phyloP scores from a whole-genome alignment of 2,329 filamentous ascomycete genomes.

The Aspergillus flavus region DNA sequence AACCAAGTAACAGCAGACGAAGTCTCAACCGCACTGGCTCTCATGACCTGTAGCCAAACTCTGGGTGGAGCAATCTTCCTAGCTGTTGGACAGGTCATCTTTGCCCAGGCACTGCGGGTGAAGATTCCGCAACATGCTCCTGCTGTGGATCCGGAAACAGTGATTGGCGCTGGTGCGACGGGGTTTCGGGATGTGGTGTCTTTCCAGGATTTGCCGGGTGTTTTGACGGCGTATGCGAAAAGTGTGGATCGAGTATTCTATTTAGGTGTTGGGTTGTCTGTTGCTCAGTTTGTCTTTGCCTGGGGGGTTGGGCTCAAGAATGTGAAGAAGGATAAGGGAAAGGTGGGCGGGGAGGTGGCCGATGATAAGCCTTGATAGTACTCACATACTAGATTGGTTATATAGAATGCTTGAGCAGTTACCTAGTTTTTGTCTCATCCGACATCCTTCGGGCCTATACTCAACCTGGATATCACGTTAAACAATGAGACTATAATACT shows the following conservation, averaged over 20 bases:
- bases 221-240: slow-evolving; percentile 37
- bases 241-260: slow-evolving; percentile 31
- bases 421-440: too few relatives aligned
- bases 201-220: slow-evolving; percentile 26
- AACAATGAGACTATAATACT: too few relatives aligned
- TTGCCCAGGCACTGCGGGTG: slow-evolving; percentile 44
- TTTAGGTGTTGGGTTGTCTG: slow-evolving; percentile 21
- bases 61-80: slow-evolving; percentile 55
- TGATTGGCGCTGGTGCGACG: slow-evolving; percentile 49
- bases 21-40: slow-evolving; percentile 44
- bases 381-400: too few relatives aligned
- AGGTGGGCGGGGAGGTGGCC: too few relatives aligned
- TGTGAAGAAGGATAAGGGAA: neutral
- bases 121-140: slow-evolving; percentile 38
- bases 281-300: slow-evolving; percentile 16
- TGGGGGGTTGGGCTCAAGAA: slow-evolving; percentile 27
- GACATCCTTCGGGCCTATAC: too few relatives aligned
- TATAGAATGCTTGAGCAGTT: too few relatives aligned
- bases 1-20: slow-evolving; percentile 37
- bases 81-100: slow-evolving; percentile 54
- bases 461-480: too few relatives aligned
- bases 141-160: slow-evolving; percentile 32
- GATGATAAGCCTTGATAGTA: too few relatives aligned
- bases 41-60: slow-evolving; percentile 42
- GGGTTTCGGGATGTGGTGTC: slow-evolving; percentile 42